A percentile compares a stretch with the other conserved stretches of the same genome.
Evolutionary conservation across 108 stramenopile species (phyloP).

Genomic region (Cyclotella kingstonii): DNA sequence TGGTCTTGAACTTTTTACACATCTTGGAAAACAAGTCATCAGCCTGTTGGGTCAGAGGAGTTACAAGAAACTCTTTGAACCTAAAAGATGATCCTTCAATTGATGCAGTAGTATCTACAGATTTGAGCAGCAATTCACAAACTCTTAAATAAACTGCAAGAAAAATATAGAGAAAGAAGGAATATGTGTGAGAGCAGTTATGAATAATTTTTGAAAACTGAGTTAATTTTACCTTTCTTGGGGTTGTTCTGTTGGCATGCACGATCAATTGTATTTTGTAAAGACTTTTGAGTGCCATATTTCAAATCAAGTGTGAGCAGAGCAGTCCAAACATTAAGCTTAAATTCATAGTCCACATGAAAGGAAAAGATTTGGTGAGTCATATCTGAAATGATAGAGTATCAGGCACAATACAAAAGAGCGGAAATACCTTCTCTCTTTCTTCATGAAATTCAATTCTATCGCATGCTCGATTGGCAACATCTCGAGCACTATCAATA

Average conservation of each 20-base stretch:
- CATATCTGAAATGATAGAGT: not conserved
- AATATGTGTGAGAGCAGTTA: not conserved
- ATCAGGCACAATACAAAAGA: not conserved
- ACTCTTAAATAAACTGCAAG: constrained; percentile 71
- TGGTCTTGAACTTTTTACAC: constrained; percentile 87
- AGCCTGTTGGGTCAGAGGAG: constrained; percentile 39
- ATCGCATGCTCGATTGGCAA: constrained; percentile 88
- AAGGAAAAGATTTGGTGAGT: not conserved
- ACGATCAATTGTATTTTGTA: constrained; percentile 71
- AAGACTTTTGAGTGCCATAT: constrained; percentile 73
- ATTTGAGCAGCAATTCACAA: constrained; percentile 82
- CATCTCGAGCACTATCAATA: constrained; percentile 83
- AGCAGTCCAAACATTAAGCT: constrained; percentile 95
- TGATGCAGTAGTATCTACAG: constrained; percentile 36
- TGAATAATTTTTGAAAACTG: not conserved
- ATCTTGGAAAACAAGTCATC: constrained; percentile 77
- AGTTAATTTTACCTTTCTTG: constrained; percentile 52
- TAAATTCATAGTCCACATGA: constrained; percentile 8
- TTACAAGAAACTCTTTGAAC: no score
- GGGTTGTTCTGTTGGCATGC: constrained; percentile 91
- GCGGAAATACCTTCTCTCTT: constrained; percentile 58
- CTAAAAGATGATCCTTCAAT: no score
- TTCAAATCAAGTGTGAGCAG: constrained; percentile 91
- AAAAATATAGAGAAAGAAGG: not conserved
- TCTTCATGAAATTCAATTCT: constrained; percentile 91